These are phyloP conservation scores for Nakazawaea anatomiae DNA, from an alignment of 805 yeast genomes.

Conservation along the genomic window DNA sequence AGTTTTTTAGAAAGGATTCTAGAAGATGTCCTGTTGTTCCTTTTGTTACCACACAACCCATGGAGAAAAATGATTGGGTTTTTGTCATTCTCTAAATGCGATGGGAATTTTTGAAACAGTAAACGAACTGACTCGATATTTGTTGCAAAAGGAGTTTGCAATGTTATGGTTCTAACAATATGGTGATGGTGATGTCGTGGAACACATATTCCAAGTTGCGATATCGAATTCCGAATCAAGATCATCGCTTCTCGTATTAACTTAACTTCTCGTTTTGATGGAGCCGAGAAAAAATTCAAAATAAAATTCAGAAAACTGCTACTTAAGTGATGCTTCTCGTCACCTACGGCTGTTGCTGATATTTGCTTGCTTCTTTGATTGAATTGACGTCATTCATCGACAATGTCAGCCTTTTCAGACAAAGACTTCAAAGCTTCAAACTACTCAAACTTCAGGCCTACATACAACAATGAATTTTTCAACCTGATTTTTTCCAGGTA, in stretches of 20 bases:
- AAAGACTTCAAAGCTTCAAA: slow-evolving; percentile 41
- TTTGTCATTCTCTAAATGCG: slow-evolving; percentile 11
- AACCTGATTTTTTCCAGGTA: slow-evolving; percentile 35
- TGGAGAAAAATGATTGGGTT: slow-evolving; percentile 76
- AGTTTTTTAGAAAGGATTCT: slow-evolving; percentile 40
- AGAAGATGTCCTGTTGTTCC: slow-evolving; percentile 74
- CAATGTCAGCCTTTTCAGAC: slow-evolving; percentile 63
- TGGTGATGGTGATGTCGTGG: neutral
- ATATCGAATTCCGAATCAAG: too few relatives aligned
- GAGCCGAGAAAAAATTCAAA: too few relatives aligned
- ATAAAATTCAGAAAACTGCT: neutral
- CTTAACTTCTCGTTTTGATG: too few relatives aligned
- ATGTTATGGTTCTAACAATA: too few relatives aligned
- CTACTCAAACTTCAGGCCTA: slow-evolving; percentile 60
- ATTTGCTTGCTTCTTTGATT: neutral
- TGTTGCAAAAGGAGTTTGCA: neutral
- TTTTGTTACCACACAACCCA: slow-evolving; percentile 80
- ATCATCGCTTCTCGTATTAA: too few relatives aligned
- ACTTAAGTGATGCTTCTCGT: too few relatives aligned
- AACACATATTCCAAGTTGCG: neutral
- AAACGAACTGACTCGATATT: slow-evolving; percentile 11
- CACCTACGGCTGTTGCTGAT: too few relatives aligned
- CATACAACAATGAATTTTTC: slow-evolving; percentile 52
- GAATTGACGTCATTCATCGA: slow-evolving; percentile 21
- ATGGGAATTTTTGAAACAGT: slow-evolving; percentile 7